phyloP scores from a whole-genome alignment of 441 rosid species.

The Pelargonium australe region DNA sequence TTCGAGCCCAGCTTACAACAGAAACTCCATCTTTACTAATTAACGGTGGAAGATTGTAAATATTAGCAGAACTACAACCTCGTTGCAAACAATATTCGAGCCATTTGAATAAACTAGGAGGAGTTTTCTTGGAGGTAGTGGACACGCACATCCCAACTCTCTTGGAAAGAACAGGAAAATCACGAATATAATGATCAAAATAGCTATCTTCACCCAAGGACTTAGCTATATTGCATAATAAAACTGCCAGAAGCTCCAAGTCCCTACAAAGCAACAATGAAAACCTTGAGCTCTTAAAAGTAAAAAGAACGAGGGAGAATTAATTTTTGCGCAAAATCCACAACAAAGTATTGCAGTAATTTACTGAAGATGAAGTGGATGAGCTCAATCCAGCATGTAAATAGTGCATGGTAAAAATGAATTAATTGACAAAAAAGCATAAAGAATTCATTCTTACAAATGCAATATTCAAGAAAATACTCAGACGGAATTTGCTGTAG shows the following conservation, averaged over 20 bases:
- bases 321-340: constrained; percentile 4
- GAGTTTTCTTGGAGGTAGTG: constrained; percentile 43
- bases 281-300: constrained; percentile 14
- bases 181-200: constrained; percentile 88
- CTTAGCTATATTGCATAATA: constrained; percentile 63
- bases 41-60: constrained; percentile 66
- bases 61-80: constrained; percentile 54
- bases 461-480: constrained; percentile 13
- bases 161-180: constrained; percentile 70
- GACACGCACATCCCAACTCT: constrained; percentile 30
- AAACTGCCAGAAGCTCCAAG: constrained; percentile 68
- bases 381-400: neutral
- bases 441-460: neutral
- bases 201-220: constrained; percentile 70
- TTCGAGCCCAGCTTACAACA: constrained; percentile 72
- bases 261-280: constrained; percentile 53
- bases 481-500: neutral
- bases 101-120: constrained; percentile 88
- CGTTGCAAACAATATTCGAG: constrained; percentile 68
- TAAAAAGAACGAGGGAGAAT: constrained; percentile 12
- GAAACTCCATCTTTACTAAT: constrained; percentile 64
- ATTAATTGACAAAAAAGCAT: neutral
- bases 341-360: constrained; percentile 5
- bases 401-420: neutral
- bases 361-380: constrained; percentile 7